phyloP scores from a whole-genome alignment of 1,284 basidiomycete genomes.

The Ganoderma lingzhi region DNA sequence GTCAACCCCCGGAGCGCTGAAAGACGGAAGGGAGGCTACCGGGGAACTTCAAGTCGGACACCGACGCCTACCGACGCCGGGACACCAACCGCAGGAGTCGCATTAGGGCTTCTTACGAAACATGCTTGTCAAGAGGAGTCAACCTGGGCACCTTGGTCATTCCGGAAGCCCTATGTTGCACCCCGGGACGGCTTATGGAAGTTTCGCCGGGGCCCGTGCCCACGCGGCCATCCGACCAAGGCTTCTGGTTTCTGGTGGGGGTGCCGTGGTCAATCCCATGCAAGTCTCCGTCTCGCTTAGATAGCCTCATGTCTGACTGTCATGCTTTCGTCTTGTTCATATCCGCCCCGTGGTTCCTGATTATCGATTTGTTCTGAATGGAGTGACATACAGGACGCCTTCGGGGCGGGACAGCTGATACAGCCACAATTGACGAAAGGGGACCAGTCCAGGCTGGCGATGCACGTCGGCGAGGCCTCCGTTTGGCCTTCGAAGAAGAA shows the following conservation, averaged over 20 bases:
- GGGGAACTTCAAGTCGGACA: neutral
- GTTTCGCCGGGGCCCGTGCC: neutral
- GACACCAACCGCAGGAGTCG: neutral
- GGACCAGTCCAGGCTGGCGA: neutral
- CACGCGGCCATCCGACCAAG: neutral
- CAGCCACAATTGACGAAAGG: neutral
- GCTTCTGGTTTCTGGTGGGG: neutral
- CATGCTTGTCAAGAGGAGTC: neutral
- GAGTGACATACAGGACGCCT: conserved; percentile 3
- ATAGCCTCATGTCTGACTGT: neutral
- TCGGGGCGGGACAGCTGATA: neutral
- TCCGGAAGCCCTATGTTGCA: neutral
- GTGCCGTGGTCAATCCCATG: neutral
- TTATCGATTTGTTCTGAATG: conserved; percentile 6
- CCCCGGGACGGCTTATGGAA: neutral
- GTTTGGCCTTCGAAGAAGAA: neutral
- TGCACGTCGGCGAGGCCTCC: neutral
- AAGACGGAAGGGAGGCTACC: neutral
- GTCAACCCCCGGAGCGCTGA: neutral
- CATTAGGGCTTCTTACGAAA: neutral
- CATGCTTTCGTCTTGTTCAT: neutral
- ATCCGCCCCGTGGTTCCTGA: neutral
- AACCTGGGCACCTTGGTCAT: neutral
- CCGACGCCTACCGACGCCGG: neutral
- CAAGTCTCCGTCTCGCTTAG: conserved; percentile 4